Evolutionary conservation across 441 rosid genomes (phyloP).

Genomic region (Aleurites moluccanus): DNA sequence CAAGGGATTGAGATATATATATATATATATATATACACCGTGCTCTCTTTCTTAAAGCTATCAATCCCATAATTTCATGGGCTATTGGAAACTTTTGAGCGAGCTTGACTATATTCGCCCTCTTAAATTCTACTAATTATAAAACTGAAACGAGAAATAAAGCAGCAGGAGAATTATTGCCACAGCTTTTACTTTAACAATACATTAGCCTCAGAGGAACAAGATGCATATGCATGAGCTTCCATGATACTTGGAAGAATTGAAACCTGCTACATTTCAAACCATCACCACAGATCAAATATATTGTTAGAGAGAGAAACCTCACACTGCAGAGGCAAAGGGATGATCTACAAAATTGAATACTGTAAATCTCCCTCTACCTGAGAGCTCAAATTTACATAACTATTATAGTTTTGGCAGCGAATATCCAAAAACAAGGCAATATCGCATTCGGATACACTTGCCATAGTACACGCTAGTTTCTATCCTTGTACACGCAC

Average conservation of each 20-base stretch:
- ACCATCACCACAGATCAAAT: background rate
- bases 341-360: slow-evolving; percentile 7
- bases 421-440: slow-evolving; percentile 16
- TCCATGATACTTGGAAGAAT: background rate
- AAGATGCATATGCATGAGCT: background rate
- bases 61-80: too few species aligned
- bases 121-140: too few species aligned
- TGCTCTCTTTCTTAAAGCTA: too few species aligned
- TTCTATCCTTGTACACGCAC: slow-evolving; percentile 55
- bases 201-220: background rate
- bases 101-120: too few species aligned
- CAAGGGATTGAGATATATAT: too few species aligned
- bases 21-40: too few species aligned
- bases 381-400: slow-evolving; percentile 24
- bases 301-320: background rate
- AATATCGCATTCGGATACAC: slow-evolving; percentile 31
- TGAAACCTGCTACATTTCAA: background rate
- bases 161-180: background rate
- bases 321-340: background rate
- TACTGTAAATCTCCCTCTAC: background rate
- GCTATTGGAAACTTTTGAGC: too few species aligned
- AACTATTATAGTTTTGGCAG: slow-evolving; percentile 15
- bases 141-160: too few species aligned
- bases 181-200: background rate
- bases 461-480: slow-evolving; percentile 32